Conservation (phyloP, 192 early-diverging fungal species). For the Chytriomyces confervae region DNA sequence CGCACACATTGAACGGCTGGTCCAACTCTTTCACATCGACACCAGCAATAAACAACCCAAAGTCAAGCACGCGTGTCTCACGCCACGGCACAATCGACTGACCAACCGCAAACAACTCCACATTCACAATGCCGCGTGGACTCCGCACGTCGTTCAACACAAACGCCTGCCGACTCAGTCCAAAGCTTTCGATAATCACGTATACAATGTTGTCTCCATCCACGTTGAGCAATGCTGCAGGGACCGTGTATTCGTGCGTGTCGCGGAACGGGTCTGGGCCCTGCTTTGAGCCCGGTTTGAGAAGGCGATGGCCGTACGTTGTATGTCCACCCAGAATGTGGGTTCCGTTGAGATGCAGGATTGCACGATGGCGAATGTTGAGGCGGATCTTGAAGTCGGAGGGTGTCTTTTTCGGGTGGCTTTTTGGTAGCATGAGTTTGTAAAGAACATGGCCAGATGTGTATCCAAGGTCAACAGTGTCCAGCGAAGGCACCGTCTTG, state of each 20-base stretch:
- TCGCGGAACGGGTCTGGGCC: slow-evolving; percentile 74
- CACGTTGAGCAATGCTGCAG: slow-evolving; percentile 22
- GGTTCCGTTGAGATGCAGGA: slow-evolving; percentile 71
- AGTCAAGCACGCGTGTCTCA: slow-evolving; percentile 35
- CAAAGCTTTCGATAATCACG: slow-evolving; percentile 78
- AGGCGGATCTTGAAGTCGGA: slow-evolving; percentile 57
- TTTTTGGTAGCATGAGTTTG: slow-evolving; percentile 48
- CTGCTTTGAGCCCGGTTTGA: slow-evolving; percentile 67
- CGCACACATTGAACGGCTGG: slow-evolving; percentile 68
- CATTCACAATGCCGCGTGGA: slow-evolving; percentile 72
- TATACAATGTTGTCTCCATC: slow-evolving; percentile 65
- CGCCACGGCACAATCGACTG: slow-evolving; percentile 9
- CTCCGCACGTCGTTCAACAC: slow-evolving; percentile 77
- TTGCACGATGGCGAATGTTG: slow-evolving; percentile 75
- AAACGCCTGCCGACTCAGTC: slow-evolving; percentile 72
- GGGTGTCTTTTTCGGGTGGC: background rate
- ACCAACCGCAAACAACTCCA: slow-evolving; percentile 52
- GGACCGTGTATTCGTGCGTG: slow-evolving; percentile 63
- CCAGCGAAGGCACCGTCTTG: slow-evolving; percentile 46
- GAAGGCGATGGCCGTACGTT: slow-evolving; percentile 67
- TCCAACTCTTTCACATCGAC: slow-evolving; percentile 71
- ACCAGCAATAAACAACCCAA: slow-evolving; percentile 73
- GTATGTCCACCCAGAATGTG: slow-evolving; percentile 77
- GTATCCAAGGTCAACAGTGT: slow-evolving; percentile 65
- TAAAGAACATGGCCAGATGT: slow-evolving; percentile 72